Evolutionary conservation across 2,329 filamentous ascomycete species (phyloP), one percentile per base, ranked within the genome.

Genomic region (Purpureocillium lavendulum): DNA sequence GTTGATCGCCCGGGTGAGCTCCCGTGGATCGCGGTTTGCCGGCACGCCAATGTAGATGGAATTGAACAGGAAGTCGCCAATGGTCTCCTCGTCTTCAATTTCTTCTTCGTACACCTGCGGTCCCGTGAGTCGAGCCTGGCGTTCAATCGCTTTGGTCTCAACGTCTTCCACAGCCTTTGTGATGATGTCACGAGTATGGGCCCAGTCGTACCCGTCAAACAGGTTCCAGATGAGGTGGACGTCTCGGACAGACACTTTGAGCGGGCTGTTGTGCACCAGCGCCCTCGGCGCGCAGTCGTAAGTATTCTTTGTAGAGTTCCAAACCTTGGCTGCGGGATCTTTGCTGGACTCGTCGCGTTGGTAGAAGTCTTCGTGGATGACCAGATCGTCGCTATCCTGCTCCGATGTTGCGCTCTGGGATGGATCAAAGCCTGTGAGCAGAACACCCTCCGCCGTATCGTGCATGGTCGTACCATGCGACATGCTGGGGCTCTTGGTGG

Each of bases 121-220:
- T 39, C 77, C 76, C 6, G 74, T 70, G 6, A 26, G 21, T 33
- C 75, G 70, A 17, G 76, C 67, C 42, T 80, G 77, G 40, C 83
- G 80, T 56, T 96, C 86, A 35, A 83, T 79, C 2, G 87, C 88
- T 57, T 82, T 87, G 33, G 73, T 71, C 60, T 98, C 87, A 2
- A 98, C 83, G 39, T 94, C 82, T 43, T 92, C 80, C 2, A 98
- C 88, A 7, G 87, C 88, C 55, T 90, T 85, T 16, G 81, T 80
- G 41, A 98, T 95, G 4, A 83, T 78, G 45, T 92, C 84, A 33
- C 90, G 77, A 1, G 94, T 98, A 33, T 78, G 75, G 49, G 82
- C 77, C 94, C 94, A 98, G 61, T 98, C 94, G 57, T 95, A 98
- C 2, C 92, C 92, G 65, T 98, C 92, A 59, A 92, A 96, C 1